Evolutionary conservation across 495 filamentous ascomycete species (phyloP).

Genomic region (Thozetella sp.): DNA sequence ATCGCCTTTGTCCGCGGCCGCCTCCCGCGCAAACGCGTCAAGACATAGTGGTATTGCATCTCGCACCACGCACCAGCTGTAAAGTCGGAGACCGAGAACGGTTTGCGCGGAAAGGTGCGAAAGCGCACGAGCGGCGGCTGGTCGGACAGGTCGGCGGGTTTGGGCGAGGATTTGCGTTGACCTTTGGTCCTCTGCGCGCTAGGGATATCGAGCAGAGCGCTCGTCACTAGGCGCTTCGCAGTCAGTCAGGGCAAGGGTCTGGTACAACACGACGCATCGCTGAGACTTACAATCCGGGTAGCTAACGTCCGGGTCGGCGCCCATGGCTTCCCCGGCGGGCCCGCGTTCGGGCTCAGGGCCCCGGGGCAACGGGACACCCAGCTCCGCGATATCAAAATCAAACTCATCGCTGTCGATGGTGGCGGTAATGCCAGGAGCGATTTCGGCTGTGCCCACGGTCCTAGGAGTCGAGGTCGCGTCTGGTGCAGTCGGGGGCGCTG

Average conservation of each 20-base stretch:
- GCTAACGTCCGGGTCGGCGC: constrained; percentile 21
- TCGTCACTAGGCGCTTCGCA: constrained; percentile 70
- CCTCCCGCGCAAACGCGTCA: constrained; percentile 71
- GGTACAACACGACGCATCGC: constrained; percentile 7
- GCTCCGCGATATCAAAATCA: constrained; percentile 21
- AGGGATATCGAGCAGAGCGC: constrained; percentile 24
- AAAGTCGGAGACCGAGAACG: constrained; percentile 89
- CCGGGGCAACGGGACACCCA: constrained; percentile 5
- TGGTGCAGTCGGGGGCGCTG: constrained; percentile 3
- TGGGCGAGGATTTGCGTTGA: constrained; percentile 3
- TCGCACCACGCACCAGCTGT: constrained; percentile 94
- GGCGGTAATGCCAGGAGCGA: constrained; percentile 5
- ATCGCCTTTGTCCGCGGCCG: constrained; percentile 79
- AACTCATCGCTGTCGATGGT: constrained; percentile 19
- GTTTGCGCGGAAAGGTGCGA: constrained; percentile 72
- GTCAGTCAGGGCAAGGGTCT: constrained; percentile 46
- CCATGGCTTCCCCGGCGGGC: neutral
- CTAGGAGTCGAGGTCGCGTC: constrained; percentile 8
- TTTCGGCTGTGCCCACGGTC: neutral
- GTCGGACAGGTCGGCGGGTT: neutral
- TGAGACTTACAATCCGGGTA: constrained; percentile 52
- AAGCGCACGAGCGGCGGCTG: constrained; percentile 67
- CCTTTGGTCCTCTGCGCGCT: neutral
- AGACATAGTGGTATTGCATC: constrained; percentile 85
- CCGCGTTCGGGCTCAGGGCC: constrained; percentile 9